A percentile compares a stretch with the other conserved stretches of the same genome.
phyloP scores from a whole-genome alignment of 306 rosid species.

The Mimosa bimucronata region DNA sequence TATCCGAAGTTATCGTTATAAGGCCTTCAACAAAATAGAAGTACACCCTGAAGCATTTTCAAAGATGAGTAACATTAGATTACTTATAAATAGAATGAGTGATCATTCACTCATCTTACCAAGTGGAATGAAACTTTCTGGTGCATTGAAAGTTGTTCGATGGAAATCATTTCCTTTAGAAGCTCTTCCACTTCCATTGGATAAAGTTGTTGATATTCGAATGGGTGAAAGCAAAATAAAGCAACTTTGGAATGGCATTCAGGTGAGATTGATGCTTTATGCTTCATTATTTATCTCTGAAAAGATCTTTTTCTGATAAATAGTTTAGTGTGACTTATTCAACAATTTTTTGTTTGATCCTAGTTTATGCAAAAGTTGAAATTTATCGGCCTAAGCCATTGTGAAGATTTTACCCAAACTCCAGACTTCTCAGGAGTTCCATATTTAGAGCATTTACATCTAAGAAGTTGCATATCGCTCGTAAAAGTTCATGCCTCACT shows the following conservation, averaged over 20 bases:
- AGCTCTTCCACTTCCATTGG: not conserved
- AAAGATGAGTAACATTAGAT: too few relatives aligned
- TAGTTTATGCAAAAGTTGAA: not conserved
- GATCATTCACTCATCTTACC: too few relatives aligned
- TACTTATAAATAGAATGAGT: too few relatives aligned
- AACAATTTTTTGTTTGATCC: too few relatives aligned
- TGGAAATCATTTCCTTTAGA: not conserved
- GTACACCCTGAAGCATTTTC: too few relatives aligned
- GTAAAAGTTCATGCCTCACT: not conserved
- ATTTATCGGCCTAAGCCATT: accelerated
- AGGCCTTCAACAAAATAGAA: too few relatives aligned
- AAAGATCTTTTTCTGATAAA: not conserved
- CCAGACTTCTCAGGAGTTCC: not conserved
- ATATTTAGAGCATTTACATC: not conserved
- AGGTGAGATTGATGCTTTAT: not conserved
- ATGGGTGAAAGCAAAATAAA: not conserved
- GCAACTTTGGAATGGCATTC: too few relatives aligned
- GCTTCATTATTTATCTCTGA: too few relatives aligned
- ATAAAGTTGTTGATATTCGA: not conserved
- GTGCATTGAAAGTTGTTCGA: not conserved
- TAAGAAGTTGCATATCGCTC: not conserved
- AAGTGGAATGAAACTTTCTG: not conserved
- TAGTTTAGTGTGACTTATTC: not conserved
- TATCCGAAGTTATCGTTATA: too few relatives aligned
- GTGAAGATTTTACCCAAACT: not conserved